Evolutionary conservation across 176 grass and related monocot genomes (phyloP).

Genomic region (Aegilops speltoides): DNA sequence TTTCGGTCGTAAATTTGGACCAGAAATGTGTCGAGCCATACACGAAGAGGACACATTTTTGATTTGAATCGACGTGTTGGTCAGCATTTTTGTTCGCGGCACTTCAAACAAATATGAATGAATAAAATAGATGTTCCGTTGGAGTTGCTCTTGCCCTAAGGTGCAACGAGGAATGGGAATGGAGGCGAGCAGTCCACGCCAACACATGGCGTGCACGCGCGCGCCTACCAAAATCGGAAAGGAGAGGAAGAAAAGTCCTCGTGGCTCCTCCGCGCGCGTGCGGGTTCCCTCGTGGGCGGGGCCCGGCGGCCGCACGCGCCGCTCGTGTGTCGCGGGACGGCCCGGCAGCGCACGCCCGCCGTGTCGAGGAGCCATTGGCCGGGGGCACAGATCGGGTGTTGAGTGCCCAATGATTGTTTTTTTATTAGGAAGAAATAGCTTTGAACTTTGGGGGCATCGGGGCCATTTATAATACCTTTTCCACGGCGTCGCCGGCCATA

Average conservation of each 20-base stretch:
- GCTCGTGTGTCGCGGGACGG: slow-evolving; percentile 10
- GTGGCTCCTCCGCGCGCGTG: slow-evolving; percentile 11
- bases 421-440: not conserved
- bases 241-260: not conserved
- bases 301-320: slow-evolving; percentile 27
- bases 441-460: not conserved
- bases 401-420: slow-evolving; percentile 9
- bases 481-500: not conserved
- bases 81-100: no score
- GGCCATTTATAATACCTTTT: not conserved
- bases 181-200: not conserved
- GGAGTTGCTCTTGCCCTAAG: not conserved
- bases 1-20: no score
- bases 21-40: no score
- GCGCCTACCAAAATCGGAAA: not conserved
- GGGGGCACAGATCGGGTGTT: not conserved
- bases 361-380: slow-evolving; percentile 1
- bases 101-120: no score
- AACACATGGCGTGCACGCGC: not conserved
- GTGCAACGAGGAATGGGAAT: no score
- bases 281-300: not conserved
- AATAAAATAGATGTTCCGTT: no score
- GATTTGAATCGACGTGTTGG: no score
- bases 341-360: not conserved
- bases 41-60: no score